Percentiles rank a stretch among this genome's conserved stretches.
phyloP scores from a whole-genome alignment of 805 yeast species.

The Nakazawaea anatomiae region DNA sequence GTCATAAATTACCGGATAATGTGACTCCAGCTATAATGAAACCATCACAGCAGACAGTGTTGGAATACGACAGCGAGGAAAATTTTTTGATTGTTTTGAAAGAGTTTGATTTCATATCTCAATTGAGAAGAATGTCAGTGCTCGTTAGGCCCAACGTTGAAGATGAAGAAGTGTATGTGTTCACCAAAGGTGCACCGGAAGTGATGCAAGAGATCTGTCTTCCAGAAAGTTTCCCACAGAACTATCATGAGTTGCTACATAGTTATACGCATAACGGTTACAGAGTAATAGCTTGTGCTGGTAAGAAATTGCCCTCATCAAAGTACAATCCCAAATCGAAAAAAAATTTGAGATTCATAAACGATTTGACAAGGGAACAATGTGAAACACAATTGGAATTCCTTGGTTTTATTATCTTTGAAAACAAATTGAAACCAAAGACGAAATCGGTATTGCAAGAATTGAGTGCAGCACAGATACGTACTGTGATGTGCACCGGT shows the following conservation, averaged over 20 bases:
- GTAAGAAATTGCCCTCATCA: slow-evolving; percentile 34
- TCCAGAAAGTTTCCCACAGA: slow-evolving; percentile 62
- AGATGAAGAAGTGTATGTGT: slow-evolving; percentile 37
- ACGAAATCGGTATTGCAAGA: slow-evolving; percentile 56
- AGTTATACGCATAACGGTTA: slow-evolving; percentile 90
- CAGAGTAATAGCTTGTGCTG: slow-evolving; percentile 92
- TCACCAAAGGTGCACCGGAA: slow-evolving; percentile 97
- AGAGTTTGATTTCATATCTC: slow-evolving; percentile 80
- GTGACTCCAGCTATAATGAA: slow-evolving; percentile 43
- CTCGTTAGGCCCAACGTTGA: slow-evolving; percentile 44
- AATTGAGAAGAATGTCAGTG: slow-evolving; percentile 87
- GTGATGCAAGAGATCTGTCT: slow-evolving; percentile 76
- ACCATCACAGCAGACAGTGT: slow-evolving; percentile 24
- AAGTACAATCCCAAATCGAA: slow-evolving; percentile 17
- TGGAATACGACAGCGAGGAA: slow-evolving; percentile 16
- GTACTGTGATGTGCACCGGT: slow-evolving; percentile 97
- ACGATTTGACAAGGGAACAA: slow-evolving; percentile 49
- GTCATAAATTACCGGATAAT: slow-evolving; percentile 31
- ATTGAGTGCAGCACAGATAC: slow-evolving; percentile 60
- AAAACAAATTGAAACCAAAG: slow-evolving; percentile 75
- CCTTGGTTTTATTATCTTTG: slow-evolving; percentile 87
- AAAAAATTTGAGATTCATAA: slow-evolving; percentile 43
- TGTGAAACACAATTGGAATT: slow-evolving; percentile 69
- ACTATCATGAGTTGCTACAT: slow-evolving; percentile 69
- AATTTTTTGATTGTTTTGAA: slow-evolving; percentile 31